These are phyloP conservation scores for Geranium brycei DNA, from an alignment of 345 rosid genomes.

Conservation along the genomic window DNA sequence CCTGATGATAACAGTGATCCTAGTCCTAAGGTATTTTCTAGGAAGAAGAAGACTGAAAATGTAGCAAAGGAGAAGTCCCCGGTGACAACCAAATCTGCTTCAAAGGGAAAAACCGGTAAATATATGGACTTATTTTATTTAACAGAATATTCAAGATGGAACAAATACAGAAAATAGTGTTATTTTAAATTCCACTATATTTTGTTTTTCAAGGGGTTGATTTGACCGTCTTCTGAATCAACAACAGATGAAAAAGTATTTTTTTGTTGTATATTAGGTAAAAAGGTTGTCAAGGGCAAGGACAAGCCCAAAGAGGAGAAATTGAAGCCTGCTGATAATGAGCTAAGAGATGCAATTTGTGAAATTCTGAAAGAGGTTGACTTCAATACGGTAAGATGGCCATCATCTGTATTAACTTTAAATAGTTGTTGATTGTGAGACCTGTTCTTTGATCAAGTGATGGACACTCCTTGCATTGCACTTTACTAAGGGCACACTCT, in stretches of 20 bases:
- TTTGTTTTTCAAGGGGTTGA: background rate
- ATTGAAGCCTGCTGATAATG: slow-evolving; percentile 34
- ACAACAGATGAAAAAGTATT: background rate
- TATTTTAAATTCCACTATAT: background rate
- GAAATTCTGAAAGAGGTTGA: slow-evolving; percentile 77
- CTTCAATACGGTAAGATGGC: slow-evolving; percentile 59
- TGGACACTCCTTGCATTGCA: background rate
- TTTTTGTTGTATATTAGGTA: slow-evolving; percentile 22
- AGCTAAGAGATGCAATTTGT: slow-evolving; percentile 54
- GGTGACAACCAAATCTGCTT: slow-evolving; percentile 35
- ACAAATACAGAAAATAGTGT: background rate
- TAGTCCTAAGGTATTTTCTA: slow-evolving; percentile 47
- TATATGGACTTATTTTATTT: background rate
- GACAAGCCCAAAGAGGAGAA: slow-evolving; percentile 37
- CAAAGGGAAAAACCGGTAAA: slow-evolving; percentile 61
- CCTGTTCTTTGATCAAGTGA: background rate
- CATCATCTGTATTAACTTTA: background rate
- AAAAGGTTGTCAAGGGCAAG: slow-evolving; percentile 45
- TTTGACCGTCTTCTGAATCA: background rate
- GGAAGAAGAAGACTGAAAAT: slow-evolving; percentile 43
- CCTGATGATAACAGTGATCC: slow-evolving; percentile 45
- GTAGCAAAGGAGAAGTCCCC: slow-evolving; percentile 34
- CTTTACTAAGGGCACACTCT: background rate
- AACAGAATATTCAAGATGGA: background rate
- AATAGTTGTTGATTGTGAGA: background rate